Evolutionary conservation across 2,329 filamentous ascomycete genomes (phyloP).

Genomic region (Penicillium brevicompactum): DNA sequence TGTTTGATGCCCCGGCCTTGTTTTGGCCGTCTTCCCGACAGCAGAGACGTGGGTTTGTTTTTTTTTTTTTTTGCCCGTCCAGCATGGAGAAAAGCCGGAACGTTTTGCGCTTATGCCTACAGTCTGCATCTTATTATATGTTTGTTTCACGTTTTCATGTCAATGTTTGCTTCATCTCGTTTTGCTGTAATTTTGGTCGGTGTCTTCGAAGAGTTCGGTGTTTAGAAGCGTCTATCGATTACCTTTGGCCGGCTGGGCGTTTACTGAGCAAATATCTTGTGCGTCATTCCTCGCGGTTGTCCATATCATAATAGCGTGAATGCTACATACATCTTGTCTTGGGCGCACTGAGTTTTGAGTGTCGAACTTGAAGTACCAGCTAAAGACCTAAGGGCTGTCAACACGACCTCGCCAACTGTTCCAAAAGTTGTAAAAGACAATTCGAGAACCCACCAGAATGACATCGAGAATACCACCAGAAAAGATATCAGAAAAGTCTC

Average conservation of each 20-base stretch:
- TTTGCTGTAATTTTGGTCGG: constrained; percentile 7
- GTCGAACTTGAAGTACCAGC: background rate
- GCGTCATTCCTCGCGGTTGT: constrained; percentile 12
- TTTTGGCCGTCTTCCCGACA: background rate
- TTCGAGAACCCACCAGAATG: no score
- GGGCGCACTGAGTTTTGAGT: background rate
- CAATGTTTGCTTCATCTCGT: constrained; percentile 10
- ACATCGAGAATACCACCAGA: no score
- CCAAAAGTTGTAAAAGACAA: no score
- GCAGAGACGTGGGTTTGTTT: background rate
- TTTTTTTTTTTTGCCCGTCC: background rate
- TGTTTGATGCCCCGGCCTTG: background rate
- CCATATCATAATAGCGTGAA: constrained; percentile 8
- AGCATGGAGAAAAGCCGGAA: constrained; percentile 1
- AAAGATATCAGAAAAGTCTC: no score
- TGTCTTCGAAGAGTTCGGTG: constrained; percentile 25
- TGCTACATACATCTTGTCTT: constrained; percentile 7
- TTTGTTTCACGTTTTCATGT: constrained; percentile 1
- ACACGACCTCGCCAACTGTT: no score
- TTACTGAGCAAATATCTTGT: constrained; percentile 22
- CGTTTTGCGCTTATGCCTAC: background rate
- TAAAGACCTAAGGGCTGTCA: background rate
- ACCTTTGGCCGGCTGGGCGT: constrained; percentile 31
- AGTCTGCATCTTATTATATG: background rate
- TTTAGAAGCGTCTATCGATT: constrained; percentile 31